phyloP scores from a whole-genome alignment of 768 basidiomycete genomes.

The Floccularia luteovirens region DNA sequence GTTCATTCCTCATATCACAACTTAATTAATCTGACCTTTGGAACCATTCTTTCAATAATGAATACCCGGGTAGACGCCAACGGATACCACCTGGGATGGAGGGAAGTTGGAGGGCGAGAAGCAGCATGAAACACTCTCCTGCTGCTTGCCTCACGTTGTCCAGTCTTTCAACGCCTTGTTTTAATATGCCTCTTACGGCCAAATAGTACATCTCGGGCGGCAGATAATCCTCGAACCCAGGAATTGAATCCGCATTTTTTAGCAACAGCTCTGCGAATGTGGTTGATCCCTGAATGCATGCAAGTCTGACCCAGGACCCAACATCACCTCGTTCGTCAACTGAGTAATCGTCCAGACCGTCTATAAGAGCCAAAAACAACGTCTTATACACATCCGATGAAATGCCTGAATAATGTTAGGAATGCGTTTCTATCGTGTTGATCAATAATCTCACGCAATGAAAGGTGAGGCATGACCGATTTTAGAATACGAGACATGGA shows the following conservation, averaged over 20 bases:
- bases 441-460: conserved; percentile 18
- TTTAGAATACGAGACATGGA: conserved; percentile 43
- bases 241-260: conserved; percentile 26
- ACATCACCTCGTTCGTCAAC: conserved; percentile 94
- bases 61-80: conserved; percentile 47
- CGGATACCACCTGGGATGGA: conserved; percentile 23
- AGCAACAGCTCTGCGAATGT: conserved; percentile 46
- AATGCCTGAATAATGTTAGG: conserved; percentile 30
- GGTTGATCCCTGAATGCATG: conserved; percentile 62
- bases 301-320: conserved; percentile 89
- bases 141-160: conserved; percentile 86
- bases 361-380: conserved; percentile 49
- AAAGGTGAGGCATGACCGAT: conserved; percentile 32
- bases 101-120: conserved; percentile 44
- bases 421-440: not conserved
- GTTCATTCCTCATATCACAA: too few species aligned
- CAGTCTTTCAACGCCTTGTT: conserved; percentile 85
- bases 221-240: conserved; percentile 50
- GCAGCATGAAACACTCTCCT: conserved; percentile 47
- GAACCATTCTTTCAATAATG: conserved; percentile 47
- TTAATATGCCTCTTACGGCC: conserved; percentile 63
- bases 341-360: conserved; percentile 85
- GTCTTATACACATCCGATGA: conserved; percentile 33
- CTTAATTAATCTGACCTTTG: conserved; percentile 22
- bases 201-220: conserved; percentile 48